Percentiles rank a stretch among this genome's conserved stretches.
Evolutionary conservation across 768 basidiomycete genomes (phyloP).

Genomic region (Amanita phalloides): DNA sequence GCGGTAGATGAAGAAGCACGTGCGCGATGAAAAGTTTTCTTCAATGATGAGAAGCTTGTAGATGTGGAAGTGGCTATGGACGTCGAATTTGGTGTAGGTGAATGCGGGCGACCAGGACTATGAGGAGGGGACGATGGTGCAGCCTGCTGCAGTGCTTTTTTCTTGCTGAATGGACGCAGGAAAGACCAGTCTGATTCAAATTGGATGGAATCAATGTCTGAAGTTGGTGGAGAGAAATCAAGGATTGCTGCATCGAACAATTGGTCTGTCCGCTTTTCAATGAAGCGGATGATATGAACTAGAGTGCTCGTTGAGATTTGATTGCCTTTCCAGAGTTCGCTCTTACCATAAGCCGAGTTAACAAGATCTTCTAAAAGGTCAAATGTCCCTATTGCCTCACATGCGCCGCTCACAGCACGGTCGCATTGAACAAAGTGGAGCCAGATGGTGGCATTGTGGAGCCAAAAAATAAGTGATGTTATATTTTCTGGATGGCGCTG

Average conservation of each 20-base stretch:
- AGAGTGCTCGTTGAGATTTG: constrained; percentile 5
- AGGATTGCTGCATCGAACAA: constrained; percentile 76
- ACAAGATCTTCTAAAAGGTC: constrained; percentile 85
- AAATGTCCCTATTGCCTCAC: constrained; percentile 77
- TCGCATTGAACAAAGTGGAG: constrained; percentile 88
- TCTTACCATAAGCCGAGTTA: constrained; percentile 86
- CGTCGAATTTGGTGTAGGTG: constrained; percentile 37
- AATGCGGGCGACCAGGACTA: constrained; percentile 37
- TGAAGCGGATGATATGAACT: constrained; percentile 94
- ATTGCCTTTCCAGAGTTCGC: not conserved
- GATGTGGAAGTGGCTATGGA: constrained; percentile 34
- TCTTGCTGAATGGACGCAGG: constrained; percentile 58
- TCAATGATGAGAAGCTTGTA: constrained; percentile 53
- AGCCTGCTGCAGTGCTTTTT: constrained; percentile 39
- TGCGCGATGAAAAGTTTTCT: constrained; percentile 49
- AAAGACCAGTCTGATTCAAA: constrained; percentile 98
- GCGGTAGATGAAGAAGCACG: constrained; percentile 33
- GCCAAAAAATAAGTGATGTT: constrained; percentile 84
- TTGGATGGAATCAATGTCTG: constrained; percentile 71
- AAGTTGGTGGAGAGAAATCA: constrained; percentile 70
- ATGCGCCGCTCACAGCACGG: constrained; percentile 63
- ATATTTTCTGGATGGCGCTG: constrained; percentile 81
- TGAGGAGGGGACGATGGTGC: constrained; percentile 32
- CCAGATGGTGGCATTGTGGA: constrained; percentile 86
- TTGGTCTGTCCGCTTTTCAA: constrained; percentile 81